Conservation (phyloP, 441 rosid genomes). For the Euphorbia schlechtendalii region DNA sequence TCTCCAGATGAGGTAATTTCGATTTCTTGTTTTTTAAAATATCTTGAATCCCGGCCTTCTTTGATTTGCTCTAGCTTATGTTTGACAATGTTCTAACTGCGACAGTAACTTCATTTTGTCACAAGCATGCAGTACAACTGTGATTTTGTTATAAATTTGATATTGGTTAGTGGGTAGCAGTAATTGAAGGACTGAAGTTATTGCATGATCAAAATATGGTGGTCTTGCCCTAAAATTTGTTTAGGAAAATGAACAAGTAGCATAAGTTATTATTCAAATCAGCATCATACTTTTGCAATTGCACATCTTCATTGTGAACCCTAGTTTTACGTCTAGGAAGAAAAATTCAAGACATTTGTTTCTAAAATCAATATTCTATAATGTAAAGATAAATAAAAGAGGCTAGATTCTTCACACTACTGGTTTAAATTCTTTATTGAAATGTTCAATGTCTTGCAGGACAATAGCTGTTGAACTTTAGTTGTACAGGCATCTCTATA, state of each 20-base stretch:
- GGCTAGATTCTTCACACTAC: not conserved
- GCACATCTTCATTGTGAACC: not conserved
- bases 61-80: not conserved
- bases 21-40: not conserved
- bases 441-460: not conserved
- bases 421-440: not conserved
- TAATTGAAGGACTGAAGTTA: too few relatives aligned
- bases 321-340: too few relatives aligned
- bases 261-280: not conserved
- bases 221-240: not conserved
- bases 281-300: not conserved
- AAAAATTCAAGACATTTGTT: not conserved
- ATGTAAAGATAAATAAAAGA: not conserved
- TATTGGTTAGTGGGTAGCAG: too few relatives aligned
- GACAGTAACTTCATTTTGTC: conserved; percentile 6
- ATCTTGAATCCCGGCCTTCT: conserved; percentile 11
- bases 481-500: not conserved
- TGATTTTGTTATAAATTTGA: too few relatives aligned
- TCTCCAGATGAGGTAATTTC: conserved; percentile 87
- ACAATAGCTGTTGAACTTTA: not conserved
- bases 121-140: not conserved
- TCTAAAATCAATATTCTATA: not conserved
- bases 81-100: not conserved
- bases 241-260: not conserved
- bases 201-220: too few relatives aligned